Evolutionary conservation across 306 rosid species (phyloP), one percentile per base, ranked within the genome.

Genomic region (Rosa persica): DNA sequence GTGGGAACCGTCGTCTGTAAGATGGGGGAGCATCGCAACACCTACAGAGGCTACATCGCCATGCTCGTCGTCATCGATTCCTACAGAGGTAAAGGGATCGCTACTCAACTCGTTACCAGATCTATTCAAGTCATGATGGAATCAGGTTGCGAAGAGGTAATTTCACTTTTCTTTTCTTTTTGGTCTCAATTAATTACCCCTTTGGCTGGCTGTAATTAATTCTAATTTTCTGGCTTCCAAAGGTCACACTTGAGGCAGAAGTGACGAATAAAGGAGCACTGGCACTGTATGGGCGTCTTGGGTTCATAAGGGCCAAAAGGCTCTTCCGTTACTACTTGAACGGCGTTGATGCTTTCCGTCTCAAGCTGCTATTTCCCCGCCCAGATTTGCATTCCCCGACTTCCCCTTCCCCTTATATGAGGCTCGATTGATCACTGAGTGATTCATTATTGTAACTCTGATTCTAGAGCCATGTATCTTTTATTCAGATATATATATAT

Each of bases 1-100:
- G 96, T 95, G 69, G 98, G 98, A 30, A 95, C 98, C 49, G 97
- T 95, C 79, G 98, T 95, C 19, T 95, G 98, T 86, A 95, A 95
- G 81, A 95, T 91, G 98, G 97, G 98, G 13, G 98, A 95, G 78
- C 98, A 95, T 78, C 91, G 98, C 23, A 90, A 80, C 78, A 80
- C 90, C 47, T 91, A 86, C 86, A 91, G 99, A 87, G 99, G 99
- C 0, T 95, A 95, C 82, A 95, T 95, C 80, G 99, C 97, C 7
- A 95, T 95, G 99, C 79, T 95, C 44, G 99, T 93, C 74, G 98
- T 95, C 20, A 89, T 95, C 83, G 93, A 92, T 57, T 89, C 98
- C 69, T 92, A 88, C 27, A 87, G 98, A 86, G 97, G 98, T 70
- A 89, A 25, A 83, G 99, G 99, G 86, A 91, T 95, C 75, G 99